Conservation (phyloP, 805 yeast genomes). For the Candida railenensis region DNA sequence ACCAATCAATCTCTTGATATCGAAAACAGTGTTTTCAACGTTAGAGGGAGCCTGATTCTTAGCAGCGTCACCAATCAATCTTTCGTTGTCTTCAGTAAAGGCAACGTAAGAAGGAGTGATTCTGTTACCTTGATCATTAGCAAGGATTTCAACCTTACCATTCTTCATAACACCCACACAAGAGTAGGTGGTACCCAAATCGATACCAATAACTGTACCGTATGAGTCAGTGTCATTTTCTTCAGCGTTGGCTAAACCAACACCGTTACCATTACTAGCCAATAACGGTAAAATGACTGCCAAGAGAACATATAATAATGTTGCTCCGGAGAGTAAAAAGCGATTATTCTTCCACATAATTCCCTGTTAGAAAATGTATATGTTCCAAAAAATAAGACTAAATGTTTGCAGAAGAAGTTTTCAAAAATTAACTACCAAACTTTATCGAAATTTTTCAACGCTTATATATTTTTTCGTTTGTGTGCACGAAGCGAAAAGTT, state of each 20-base stretch:
- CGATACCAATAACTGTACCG: slow-evolving; percentile 66
- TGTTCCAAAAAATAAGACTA: too few species aligned
- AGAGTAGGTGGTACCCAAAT: slow-evolving; percentile 87
- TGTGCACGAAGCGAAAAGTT: not conserved
- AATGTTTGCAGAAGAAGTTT: too few species aligned
- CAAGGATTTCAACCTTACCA: slow-evolving; percentile 92
- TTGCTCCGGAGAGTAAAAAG: slow-evolving; percentile 26
- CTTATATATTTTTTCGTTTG: slow-evolving; percentile 1
- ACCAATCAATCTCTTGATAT: slow-evolving; percentile 92
- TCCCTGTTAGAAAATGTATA: not conserved
- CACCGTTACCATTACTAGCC: slow-evolving; percentile 14
- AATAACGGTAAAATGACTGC: slow-evolving; percentile 40
- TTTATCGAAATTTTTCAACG: not conserved
- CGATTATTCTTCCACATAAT: slow-evolving; percentile 13
- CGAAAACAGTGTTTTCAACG: slow-evolving; percentile 87
- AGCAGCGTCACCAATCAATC: slow-evolving; percentile 95
- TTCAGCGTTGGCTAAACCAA: slow-evolving; percentile 21
- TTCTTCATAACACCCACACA: slow-evolving; percentile 94
- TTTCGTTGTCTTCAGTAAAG: slow-evolving; percentile 79
- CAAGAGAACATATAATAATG: slow-evolving; percentile 30
- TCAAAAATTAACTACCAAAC: not conserved
- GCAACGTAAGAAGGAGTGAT: slow-evolving; percentile 96
- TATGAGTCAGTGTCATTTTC: slow-evolving; percentile 31
- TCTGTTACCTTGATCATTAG: slow-evolving; percentile 98
- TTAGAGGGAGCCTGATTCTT: slow-evolving; percentile 96